Conservation (phyloP, 257 asterid species). For the Hygrophila difformis region DNA sequence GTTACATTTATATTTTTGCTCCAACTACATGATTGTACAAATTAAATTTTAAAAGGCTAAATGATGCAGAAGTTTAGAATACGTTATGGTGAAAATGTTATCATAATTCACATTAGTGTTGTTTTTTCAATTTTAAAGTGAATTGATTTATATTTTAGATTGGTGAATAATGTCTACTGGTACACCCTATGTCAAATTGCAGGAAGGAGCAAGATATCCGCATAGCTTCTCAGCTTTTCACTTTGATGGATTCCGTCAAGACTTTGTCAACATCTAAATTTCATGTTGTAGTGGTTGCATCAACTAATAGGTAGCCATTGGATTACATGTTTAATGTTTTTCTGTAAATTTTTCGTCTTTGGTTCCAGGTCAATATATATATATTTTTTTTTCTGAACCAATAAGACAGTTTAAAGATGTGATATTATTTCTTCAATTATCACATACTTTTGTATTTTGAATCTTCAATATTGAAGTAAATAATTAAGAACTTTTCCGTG, state of each 20-base stretch:
- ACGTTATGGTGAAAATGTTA: slow-evolving; percentile 2
- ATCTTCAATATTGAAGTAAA: too few species aligned
- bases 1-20: background rate
- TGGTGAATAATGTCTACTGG: too few species aligned
- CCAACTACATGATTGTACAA: background rate
- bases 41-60: background rate
- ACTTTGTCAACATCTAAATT: slow-evolving; percentile 35
- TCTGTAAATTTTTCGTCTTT: slow-evolving; percentile 5
- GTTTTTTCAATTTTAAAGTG: too few species aligned
- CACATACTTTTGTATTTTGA: background rate
- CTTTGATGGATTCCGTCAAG: slow-evolving; percentile 78
- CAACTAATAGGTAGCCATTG: slow-evolving; percentile 72
- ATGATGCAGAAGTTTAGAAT: slow-evolving; percentile 2
- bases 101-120: too few species aligned
- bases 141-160: too few species aligned
- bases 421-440: background rate
- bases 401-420: background rate
- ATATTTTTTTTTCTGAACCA: background rate
- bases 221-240: slow-evolving; percentile 71
- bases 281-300: slow-evolving; percentile 84
- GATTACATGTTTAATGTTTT: slow-evolving; percentile 1
- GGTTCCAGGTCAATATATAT: slow-evolving; percentile 2
- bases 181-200: slow-evolving; percentile 27
- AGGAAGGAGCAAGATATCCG: slow-evolving; percentile 87
- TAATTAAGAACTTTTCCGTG: too few species aligned